Evolutionary conservation across 192 early-diverging fungal genomes (phyloP), one percentile per base, ranked within the genome.

Genomic region (Chytriomyces sp.): DNA sequence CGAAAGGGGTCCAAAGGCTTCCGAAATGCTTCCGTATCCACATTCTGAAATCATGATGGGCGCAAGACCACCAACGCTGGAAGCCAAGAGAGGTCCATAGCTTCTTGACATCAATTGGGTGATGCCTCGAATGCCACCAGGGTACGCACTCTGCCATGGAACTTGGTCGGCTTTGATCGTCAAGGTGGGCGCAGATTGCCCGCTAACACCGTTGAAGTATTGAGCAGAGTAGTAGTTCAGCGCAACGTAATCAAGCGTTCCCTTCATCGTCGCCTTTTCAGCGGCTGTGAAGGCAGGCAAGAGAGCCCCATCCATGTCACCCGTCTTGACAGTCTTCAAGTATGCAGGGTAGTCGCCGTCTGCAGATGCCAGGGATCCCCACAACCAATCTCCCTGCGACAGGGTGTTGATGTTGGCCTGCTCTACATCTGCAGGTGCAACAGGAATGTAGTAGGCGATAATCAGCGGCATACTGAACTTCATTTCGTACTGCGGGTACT

Each of bases 161-260:
- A 11, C 16, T 7, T 44, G 45, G 44, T 43, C 18, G 66, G 46
- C 50, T 48, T 23, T 23, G 6, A 57, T 6, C 69, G 60, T 47
- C 35, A 35, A 26, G 63, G 18, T 64, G 13, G 63, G 35, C 6
- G 16, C 23, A 72, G 23, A 67, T 74, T 13, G 18, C 2, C 23
- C 11, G 20, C 20, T 28, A 1, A 23, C 44, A 16, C 83, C 59
- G 9, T 78, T 47, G 35, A 82, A 44, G 67, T 77, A 85, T 46
- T 45, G 48, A 7, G 82, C 16, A 61, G 84, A 86, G 80, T 83
- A 83, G 9, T 70, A 72, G 80, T 83, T 83, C 49, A 84, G 53
- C 16, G 60, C 82, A 48, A 85, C 28, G 69, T 81, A 83, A 64
- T 83, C 82, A 24, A 45, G 44, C 16, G 82, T 82, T 23, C 77